Conservation (phyloP, 2,329 filamentous ascomycete species). For the Neonectria coccinea region DNA sequence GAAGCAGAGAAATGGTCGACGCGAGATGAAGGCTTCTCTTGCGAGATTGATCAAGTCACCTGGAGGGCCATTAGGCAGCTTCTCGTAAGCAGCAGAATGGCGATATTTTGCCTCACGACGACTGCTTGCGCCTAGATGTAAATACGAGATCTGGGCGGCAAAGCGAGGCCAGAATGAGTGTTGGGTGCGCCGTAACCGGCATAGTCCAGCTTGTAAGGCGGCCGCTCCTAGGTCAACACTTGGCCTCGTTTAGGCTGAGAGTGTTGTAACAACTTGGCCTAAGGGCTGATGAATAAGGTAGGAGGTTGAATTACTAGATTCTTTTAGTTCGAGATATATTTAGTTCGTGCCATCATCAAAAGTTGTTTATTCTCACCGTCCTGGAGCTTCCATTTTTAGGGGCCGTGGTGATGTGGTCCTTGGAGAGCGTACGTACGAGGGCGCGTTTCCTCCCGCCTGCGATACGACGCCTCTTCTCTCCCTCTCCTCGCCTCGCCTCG, state of each 20-base stretch:
- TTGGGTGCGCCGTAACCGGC: constrained; percentile 10
- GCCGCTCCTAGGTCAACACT: constrained; percentile 6
- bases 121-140: neutral
- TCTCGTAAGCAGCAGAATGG: constrained; percentile 14
- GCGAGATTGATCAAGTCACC: constrained; percentile 3
- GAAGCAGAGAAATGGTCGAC: constrained; percentile 7
- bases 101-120: neutral
- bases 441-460: constrained; percentile 25
- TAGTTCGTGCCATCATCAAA: too few relatives aligned
- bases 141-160: constrained; percentile 15
- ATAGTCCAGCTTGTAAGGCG: constrained; percentile 17
- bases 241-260: constrained; percentile 4
- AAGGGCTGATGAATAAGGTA: too few relatives aligned
- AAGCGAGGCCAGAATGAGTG: neutral
- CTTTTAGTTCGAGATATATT: too few relatives aligned
- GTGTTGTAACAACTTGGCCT: neutral
- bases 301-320: too few relatives aligned
- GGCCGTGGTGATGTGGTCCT: neutral
- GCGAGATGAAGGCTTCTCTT: constrained; percentile 4
- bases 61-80: constrained; percentile 7
- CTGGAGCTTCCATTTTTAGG: neutral
- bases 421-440: neutral
- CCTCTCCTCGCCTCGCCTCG: neutral
- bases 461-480: constrained; percentile 15
- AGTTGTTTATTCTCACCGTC: too few relatives aligned